Conservation (phyloP, 345 rosid genomes). For the Mangifera indica region DNA sequence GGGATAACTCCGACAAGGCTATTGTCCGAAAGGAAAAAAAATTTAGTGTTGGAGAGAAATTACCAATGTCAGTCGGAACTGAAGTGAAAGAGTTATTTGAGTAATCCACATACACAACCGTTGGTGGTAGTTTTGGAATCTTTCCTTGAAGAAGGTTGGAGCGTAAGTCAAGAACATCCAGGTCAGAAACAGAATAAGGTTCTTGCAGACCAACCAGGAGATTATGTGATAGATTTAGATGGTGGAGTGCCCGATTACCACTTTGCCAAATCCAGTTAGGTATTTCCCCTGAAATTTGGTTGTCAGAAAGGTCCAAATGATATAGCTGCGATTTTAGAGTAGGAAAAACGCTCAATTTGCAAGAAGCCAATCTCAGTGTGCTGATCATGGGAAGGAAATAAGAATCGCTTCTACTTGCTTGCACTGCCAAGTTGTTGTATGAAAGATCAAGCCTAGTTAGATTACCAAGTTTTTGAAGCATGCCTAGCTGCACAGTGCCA, state of each 20-base stretch:
- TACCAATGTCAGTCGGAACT: slow-evolving; percentile 8
- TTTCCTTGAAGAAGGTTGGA: slow-evolving; percentile 30
- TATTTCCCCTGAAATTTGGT: slow-evolving; percentile 33
- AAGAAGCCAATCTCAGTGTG: slow-evolving; percentile 31
- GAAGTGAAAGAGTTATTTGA: slow-evolving; percentile 32
- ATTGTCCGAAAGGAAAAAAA: slow-evolving; percentile 13
- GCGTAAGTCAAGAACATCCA: slow-evolving; percentile 26
- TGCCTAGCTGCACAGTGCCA: no score
- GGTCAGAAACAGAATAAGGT: neutral
- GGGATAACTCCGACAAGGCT: slow-evolving; percentile 34
- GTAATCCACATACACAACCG: slow-evolving; percentile 27
- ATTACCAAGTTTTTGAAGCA: no score
- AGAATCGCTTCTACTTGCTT: neutral
- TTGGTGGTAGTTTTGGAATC: slow-evolving; percentile 18
- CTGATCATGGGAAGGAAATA: slow-evolving; percentile 7
- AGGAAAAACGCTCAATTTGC: slow-evolving; percentile 19
- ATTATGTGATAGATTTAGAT: no score
- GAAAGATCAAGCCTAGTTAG: no score
- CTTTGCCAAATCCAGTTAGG: slow-evolving; percentile 16
- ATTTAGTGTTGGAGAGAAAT: neutral
- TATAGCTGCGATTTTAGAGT: slow-evolving; percentile 23
- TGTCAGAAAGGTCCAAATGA: slow-evolving; percentile 30
- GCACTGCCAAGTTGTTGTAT: no score
- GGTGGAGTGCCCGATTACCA: no score
- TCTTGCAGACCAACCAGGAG: neutral